Conservation (phyloP, 352 stramenopile genomes). For the Phytophthora uliginosa region DNA sequence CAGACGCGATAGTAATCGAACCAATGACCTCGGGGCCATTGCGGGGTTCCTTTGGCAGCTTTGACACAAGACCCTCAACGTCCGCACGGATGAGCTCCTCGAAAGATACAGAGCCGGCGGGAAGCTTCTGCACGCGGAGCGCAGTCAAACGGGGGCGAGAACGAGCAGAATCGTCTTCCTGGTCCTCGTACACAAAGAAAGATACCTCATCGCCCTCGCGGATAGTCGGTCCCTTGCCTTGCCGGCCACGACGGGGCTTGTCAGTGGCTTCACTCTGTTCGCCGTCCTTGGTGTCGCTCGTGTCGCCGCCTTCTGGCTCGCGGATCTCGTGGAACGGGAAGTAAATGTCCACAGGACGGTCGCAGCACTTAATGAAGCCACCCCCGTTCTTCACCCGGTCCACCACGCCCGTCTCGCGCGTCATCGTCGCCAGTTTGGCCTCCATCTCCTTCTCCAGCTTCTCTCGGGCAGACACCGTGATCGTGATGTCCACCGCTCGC, state of each 20-base stretch:
- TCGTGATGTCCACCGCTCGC: slow-evolving; percentile 70
- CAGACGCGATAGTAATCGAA: slow-evolving; percentile 47
- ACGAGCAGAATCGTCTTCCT: slow-evolving; percentile 51
- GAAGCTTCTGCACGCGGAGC: slow-evolving; percentile 74
- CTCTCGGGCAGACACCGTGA: slow-evolving; percentile 65
- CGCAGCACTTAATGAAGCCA: slow-evolving; percentile 80
- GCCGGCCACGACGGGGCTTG: slow-evolving; percentile 15
- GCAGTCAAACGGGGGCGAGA: slow-evolving; percentile 60
- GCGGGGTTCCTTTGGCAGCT: slow-evolving; percentile 73
- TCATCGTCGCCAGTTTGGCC: slow-evolving; percentile 64
- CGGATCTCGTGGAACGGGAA: slow-evolving; percentile 80
- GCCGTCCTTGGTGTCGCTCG: slow-evolving; percentile 30
- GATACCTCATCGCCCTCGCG: slow-evolving; percentile 81
- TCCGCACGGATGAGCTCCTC: slow-evolving; percentile 67
- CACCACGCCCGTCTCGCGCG: slow-evolving; percentile 69
- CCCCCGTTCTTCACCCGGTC: slow-evolving; percentile 67
- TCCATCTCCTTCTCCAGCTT: slow-evolving; percentile 81
- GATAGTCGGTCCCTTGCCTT: slow-evolving; percentile 36
- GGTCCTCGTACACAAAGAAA: slow-evolving; percentile 83
- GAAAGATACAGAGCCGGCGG: slow-evolving; percentile 68
- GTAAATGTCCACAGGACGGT: slow-evolving; percentile 74
- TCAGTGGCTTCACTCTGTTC: slow-evolving; percentile 15
- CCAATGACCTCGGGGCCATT: slow-evolving; percentile 71
- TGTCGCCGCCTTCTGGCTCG: slow-evolving; percentile 35
- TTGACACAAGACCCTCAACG: slow-evolving; percentile 69